A percentile compares a stretch with the other conserved stretches of the same genome.
These are phyloP conservation scores for Graphiopsis chlorocephala DNA, from an alignment of 2,329 filamentous ascomycete species.

Conservation along the genomic window DNA sequence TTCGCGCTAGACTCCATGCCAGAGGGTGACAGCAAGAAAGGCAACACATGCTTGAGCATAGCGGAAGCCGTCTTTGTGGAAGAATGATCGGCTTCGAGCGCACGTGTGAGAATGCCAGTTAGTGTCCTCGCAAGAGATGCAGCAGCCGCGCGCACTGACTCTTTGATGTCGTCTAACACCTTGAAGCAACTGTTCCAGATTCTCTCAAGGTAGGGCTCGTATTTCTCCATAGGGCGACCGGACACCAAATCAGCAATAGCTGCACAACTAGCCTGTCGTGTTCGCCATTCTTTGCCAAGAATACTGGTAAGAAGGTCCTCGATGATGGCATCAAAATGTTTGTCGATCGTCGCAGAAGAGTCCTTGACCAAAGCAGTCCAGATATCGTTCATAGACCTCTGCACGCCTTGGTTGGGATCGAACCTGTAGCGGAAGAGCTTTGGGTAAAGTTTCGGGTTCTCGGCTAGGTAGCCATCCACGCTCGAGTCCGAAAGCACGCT, in stretches of 20 bases:
- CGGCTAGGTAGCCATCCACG: slow-evolving; percentile 61
- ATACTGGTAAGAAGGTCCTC: slow-evolving; percentile 82
- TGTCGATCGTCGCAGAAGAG: slow-evolving; percentile 69
- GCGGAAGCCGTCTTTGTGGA: slow-evolving; percentile 64
- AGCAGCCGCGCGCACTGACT: slow-evolving; percentile 78
- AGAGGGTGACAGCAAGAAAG: slow-evolving; percentile 84
- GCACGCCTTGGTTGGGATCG: slow-evolving; percentile 90
- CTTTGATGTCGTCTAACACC: slow-evolving; percentile 94
- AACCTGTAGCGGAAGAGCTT: slow-evolving; percentile 94
- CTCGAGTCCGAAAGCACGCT: slow-evolving; percentile 85
- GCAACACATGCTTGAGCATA: slow-evolving; percentile 83
- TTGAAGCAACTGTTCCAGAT: slow-evolving; percentile 87
- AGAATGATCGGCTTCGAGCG: slow-evolving; percentile 74
- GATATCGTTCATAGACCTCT: slow-evolving; percentile 94
- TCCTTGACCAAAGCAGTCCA: slow-evolving; percentile 97
- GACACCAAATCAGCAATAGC: slow-evolving; percentile 86
- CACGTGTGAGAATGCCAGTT: slow-evolving; percentile 79
- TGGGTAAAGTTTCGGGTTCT: slow-evolving; percentile 91
- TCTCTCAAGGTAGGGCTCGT: slow-evolving; percentile 77
- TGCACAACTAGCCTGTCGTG: slow-evolving; percentile 85
- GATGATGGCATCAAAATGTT: slow-evolving; percentile 85
- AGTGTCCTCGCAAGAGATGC: slow-evolving; percentile 78
- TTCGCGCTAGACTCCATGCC: slow-evolving; percentile 85
- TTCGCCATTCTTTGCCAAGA: slow-evolving; percentile 87
- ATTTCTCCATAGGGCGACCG: slow-evolving; percentile 64